phyloP scores from a whole-genome alignment of 768 basidiomycete genomes.

The Suillus occidentalis region DNA sequence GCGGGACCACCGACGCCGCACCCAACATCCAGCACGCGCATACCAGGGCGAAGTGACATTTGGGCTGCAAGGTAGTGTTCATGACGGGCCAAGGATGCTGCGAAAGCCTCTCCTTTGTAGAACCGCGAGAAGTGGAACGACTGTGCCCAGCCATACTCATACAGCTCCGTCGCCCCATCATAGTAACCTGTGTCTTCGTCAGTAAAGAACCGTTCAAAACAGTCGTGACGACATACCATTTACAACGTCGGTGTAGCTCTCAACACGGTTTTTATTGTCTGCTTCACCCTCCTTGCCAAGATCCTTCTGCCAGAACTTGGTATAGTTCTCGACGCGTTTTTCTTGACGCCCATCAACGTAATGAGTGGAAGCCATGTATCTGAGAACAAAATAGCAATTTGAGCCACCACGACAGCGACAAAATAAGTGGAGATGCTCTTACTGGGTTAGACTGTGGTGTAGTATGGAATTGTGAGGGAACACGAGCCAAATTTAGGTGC shows the following conservation, averaged over 20 bases:
- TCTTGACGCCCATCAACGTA: conserved; percentile 59
- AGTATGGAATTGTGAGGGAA: neutral
- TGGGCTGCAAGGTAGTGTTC: conserved; percentile 91
- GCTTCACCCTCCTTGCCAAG: conserved; percentile 60
- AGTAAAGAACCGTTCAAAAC: neutral
- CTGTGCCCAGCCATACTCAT: conserved; percentile 86
- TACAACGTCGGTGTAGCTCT: conserved; percentile 89
- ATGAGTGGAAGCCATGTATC: conserved; percentile 19
- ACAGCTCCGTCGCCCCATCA: conserved; percentile 88
- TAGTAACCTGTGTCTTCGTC: conserved; percentile 68
- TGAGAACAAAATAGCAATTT: neutral
- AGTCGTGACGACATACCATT: conserved; percentile 57
- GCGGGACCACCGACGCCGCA: conserved; percentile 96
- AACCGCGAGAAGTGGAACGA: conserved; percentile 95
- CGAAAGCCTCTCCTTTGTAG: conserved; percentile 80
- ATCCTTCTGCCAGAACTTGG: conserved; percentile 90
- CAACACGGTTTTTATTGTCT: conserved; percentile 72
- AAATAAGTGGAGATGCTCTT: neutral
- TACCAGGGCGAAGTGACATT: conserved; percentile 78
- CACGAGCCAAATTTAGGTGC: neutral
- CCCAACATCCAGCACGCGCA: conserved; percentile 93
- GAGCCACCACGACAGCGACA: no score
- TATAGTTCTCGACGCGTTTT: conserved; percentile 80
- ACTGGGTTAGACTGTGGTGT: neutral
- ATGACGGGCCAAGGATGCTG: conserved; percentile 74